Evolutionary conservation across 306 rosid species (phyloP).

Genomic region (Alnus rubra): DNA sequence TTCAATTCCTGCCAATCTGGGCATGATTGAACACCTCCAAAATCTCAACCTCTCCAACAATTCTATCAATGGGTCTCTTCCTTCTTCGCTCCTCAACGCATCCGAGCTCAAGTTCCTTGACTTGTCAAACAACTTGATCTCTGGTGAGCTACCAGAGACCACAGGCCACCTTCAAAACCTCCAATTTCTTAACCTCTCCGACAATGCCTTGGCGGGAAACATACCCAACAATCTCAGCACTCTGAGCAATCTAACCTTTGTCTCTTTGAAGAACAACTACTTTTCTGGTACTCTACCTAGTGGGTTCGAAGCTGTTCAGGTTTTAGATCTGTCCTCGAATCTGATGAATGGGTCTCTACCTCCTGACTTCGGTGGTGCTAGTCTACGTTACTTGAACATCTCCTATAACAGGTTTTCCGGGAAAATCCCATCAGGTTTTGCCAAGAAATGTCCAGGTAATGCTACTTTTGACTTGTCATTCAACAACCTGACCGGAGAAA

Average conservation of each 20-base stretch:
- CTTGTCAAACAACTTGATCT: conserved; percentile 55
- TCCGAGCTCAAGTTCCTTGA: conserved; percentile 55
- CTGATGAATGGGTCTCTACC: conserved; percentile 74
- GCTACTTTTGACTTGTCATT: conserved; percentile 78
- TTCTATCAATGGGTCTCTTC: conserved; percentile 81
- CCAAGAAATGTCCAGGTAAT: conserved; percentile 41
- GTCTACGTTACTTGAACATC: conserved; percentile 53
- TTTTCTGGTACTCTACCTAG: conserved; percentile 56
- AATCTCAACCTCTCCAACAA: conserved; percentile 78
- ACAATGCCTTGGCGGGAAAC: conserved; percentile 74
- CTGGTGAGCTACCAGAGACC: conserved; percentile 57
- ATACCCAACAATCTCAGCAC: conserved; percentile 49
- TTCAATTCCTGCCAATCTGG: conserved; percentile 72
- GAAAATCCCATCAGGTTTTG: conserved; percentile 53
- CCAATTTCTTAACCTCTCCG: conserved; percentile 67
- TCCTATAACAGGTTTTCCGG: conserved; percentile 73
- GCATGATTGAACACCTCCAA: conserved; percentile 60
- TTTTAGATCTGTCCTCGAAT: conserved; percentile 82
- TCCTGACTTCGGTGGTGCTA: conserved; percentile 53
- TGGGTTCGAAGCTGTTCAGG: conserved; percentile 37
- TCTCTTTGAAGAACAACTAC: conserved; percentile 65
- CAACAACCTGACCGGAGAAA: conserved; percentile 63
- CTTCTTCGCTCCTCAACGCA: conserved; percentile 50
- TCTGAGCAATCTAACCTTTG: conserved; percentile 43
- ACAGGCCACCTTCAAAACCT: conserved; percentile 39